Percentiles rank a stretch among this genome's conserved stretches.
Conservation (phyloP, 192 early-diverging fungal genomes). For the Coemansia sp. region DNA sequence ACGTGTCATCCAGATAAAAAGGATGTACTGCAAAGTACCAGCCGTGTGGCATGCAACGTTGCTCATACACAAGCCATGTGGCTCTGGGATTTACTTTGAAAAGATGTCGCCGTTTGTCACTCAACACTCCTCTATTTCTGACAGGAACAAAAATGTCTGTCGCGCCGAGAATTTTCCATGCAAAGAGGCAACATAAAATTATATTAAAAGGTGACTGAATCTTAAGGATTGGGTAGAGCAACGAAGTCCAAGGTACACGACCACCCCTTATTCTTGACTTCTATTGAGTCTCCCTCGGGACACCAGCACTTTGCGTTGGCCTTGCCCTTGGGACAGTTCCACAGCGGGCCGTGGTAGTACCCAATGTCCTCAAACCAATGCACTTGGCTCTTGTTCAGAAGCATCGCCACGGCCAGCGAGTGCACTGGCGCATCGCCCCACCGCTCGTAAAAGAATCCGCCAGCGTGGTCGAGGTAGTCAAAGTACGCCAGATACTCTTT, state of each 20-base stretch:
- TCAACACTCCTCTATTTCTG: neutral
- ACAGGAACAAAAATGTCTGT: neutral
- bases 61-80: slow-evolving; percentile 1
- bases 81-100: neutral
- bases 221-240: slow-evolving; percentile 21
- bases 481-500: slow-evolving; percentile 66
- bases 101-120: neutral
- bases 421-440: slow-evolving; percentile 70
- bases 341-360: slow-evolving; percentile 55
- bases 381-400: slow-evolving; percentile 58
- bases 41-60: slow-evolving; percentile 6
- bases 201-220: neutral
- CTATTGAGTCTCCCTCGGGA: slow-evolving; percentile 47
- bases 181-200: neutral
- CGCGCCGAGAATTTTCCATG: neutral
- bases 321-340: slow-evolving; percentile 44
- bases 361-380: slow-evolving; percentile 77
- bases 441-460: slow-evolving; percentile 88
- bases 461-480: slow-evolving; percentile 69
- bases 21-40: neutral
- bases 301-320: slow-evolving; percentile 52
- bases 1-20: neutral
- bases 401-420: slow-evolving; percentile 63
- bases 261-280: slow-evolving; percentile 43
- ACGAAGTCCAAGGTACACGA: slow-evolving; percentile 51